Conservation (phyloP, 2,329 filamentous ascomycete species). For the Metarhizium guizhouense region DNA sequence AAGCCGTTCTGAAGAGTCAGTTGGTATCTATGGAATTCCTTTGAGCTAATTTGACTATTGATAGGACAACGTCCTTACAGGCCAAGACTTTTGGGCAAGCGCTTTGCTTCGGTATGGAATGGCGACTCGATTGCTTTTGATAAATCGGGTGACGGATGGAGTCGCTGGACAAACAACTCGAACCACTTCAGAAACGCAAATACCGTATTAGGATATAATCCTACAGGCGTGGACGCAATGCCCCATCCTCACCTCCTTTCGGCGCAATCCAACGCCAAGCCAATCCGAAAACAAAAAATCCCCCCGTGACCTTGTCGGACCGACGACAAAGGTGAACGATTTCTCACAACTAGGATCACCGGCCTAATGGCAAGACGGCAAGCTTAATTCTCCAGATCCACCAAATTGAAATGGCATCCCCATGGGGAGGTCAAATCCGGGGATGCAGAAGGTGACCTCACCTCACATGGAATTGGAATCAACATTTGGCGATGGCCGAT, state of each 20-base stretch:
- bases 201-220: too few relatives aligned
- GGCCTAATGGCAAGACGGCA: not conserved
- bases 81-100: too few relatives aligned
- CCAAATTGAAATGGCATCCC: slow-evolving; percentile 1
- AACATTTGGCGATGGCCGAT: not conserved
- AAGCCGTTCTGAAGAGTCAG: not conserved
- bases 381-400: not conserved
- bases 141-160: too few relatives aligned
- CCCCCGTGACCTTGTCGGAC: not conserved
- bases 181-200: too few relatives aligned
- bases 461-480: not conserved
- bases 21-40: too few relatives aligned
- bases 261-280: not conserved
- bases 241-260: not conserved
- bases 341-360: not conserved
- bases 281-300: not conserved
- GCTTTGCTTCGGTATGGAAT: too few relatives aligned
- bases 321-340: not conserved
- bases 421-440: slow-evolving; percentile 1
- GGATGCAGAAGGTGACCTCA: not conserved
- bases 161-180: too few relatives aligned
- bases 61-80: too few relatives aligned
- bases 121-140: too few relatives aligned
- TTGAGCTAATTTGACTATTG: too few relatives aligned
- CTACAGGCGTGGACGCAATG: too few relatives aligned